Conservation (phyloP, 805 yeast genomes). For the Vanderwaltozyma tropicalis region DNA sequence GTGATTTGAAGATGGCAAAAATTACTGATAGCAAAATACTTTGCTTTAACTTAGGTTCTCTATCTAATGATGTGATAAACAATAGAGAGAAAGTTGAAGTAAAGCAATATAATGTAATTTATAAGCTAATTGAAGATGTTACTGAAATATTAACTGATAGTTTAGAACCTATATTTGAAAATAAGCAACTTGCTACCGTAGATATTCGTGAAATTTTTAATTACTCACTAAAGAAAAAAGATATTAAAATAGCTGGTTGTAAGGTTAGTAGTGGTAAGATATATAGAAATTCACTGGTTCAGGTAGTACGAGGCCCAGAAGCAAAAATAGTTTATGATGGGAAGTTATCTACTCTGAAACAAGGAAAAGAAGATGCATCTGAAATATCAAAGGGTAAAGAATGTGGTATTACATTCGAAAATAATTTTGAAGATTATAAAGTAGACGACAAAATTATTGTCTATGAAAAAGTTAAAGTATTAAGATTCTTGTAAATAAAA, state of each 20-base stretch:
- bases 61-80: slow-evolving; percentile 50
- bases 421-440: slow-evolving; percentile 51
- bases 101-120: slow-evolving; percentile 66
- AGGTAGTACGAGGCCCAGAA: slow-evolving; percentile 42
- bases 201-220: slow-evolving; percentile 63
- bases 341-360: slow-evolving; percentile 60
- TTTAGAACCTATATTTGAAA: slow-evolving; percentile 57
- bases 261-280: slow-evolving; percentile 62
- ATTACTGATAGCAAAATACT: slow-evolving; percentile 63
- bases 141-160: slow-evolving; percentile 48
- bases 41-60: slow-evolving; percentile 55
- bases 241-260: slow-evolving; percentile 74
- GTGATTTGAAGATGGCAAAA: slow-evolving; percentile 57
- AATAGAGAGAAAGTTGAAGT: slow-evolving; percentile 51
- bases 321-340: slow-evolving; percentile 43
- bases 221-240: slow-evolving; percentile 50
- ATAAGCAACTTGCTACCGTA: slow-evolving; percentile 55
- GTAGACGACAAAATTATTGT: slow-evolving; percentile 70
- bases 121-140: slow-evolving; percentile 79
- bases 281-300: slow-evolving; percentile 46
- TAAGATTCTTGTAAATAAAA: slow-evolving; percentile 37
- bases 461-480: slow-evolving; percentile 52
- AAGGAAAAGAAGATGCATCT: slow-evolving; percentile 65
- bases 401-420: slow-evolving; percentile 71
- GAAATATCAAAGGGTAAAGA: slow-evolving; percentile 81